Conservation (phyloP, 345 rosid genomes). For the Dovyalis caffra region DNA sequence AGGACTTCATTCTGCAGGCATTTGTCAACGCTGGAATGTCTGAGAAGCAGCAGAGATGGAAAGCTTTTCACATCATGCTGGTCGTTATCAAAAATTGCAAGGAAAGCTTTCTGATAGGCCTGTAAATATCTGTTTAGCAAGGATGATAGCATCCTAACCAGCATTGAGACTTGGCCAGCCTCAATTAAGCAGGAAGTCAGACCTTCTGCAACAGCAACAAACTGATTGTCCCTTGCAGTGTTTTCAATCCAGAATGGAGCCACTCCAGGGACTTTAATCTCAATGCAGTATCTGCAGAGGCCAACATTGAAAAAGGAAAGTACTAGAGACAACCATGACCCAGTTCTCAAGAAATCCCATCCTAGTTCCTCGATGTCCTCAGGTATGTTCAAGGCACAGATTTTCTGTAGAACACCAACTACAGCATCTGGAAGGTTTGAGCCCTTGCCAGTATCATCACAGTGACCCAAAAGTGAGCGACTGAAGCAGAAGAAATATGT, state of each 20-base stretch:
- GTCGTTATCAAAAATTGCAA: slow-evolving; percentile 51
- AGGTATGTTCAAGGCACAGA: slow-evolving; percentile 40
- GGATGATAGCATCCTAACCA: slow-evolving; percentile 58
- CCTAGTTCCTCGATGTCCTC: slow-evolving; percentile 56
- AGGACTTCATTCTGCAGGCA: slow-evolving; percentile 60
- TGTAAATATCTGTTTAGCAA: slow-evolving; percentile 55
- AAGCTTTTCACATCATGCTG: slow-evolving; percentile 40
- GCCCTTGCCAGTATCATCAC: slow-evolving; percentile 40
- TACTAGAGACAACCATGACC: slow-evolving; percentile 70
- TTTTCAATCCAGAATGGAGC: slow-evolving; percentile 44
- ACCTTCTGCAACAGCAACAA: slow-evolving; percentile 52
- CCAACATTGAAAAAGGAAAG: slow-evolving; percentile 70
- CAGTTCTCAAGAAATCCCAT: slow-evolving; percentile 83
- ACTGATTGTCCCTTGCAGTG: slow-evolving; percentile 46
- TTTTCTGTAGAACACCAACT: slow-evolving; percentile 44
- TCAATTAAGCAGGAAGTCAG: slow-evolving; percentile 52
- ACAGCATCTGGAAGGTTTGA: slow-evolving; percentile 43
- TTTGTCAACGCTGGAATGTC: slow-evolving; percentile 68
- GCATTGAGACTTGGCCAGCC: slow-evolving; percentile 43
- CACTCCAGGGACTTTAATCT: slow-evolving; percentile 46
- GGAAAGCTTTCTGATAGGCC: slow-evolving; percentile 67
- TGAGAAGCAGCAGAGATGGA: slow-evolving; percentile 69
- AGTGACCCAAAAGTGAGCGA: slow-evolving; percentile 47
- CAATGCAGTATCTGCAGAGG: slow-evolving; percentile 45
- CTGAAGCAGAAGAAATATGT: slow-evolving; percentile 54